Evolutionary conservation across 176 grass and related monocot species (phyloP).

Genomic region (Triticum dicoccoides): DNA sequence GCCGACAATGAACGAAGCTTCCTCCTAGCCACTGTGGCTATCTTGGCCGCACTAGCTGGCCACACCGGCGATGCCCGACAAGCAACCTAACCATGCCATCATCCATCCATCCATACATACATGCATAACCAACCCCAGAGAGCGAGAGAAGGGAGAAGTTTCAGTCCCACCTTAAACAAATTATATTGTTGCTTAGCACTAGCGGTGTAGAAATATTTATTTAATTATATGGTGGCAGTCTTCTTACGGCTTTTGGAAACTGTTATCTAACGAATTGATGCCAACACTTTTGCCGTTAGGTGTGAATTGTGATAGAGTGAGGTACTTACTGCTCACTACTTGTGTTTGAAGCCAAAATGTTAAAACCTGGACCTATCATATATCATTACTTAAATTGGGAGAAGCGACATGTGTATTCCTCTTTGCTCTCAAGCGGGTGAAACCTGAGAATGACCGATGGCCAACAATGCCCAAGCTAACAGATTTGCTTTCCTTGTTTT

Average conservation of each 20-base stretch:
- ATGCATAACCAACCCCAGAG: constrained; percentile 32
- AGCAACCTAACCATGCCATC: not conserved
- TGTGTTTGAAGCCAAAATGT: constrained; percentile 55
- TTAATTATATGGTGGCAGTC: not conserved
- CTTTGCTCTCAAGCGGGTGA: not conserved
- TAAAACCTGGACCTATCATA: constrained; percentile 44
- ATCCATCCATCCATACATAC: not conserved
- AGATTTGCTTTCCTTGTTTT: not conserved
- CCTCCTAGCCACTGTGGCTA: not conserved
- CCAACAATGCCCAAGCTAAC: not conserved
- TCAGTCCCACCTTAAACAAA: constrained; percentile 42
- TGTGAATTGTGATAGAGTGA: constrained; percentile 54
- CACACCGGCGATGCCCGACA: not conserved
- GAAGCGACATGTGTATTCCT: constrained; percentile 19
- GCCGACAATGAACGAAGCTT: not conserved
- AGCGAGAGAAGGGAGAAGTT: constrained; percentile 39
- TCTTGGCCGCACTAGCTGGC: not conserved
- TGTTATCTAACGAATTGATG: constrained; percentile 46
- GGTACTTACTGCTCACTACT: constrained; percentile 59
- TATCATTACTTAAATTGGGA: constrained; percentile 29
- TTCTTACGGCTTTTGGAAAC: not conserved
- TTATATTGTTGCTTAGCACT: not conserved
- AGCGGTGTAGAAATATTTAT: not conserved
- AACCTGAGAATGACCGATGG: constrained; percentile 14
- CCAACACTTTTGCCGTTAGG: not conserved